Evolutionary conservation across 257 asterid genomes (phyloP).

Genomic region (Solanum ossicruentum): DNA sequence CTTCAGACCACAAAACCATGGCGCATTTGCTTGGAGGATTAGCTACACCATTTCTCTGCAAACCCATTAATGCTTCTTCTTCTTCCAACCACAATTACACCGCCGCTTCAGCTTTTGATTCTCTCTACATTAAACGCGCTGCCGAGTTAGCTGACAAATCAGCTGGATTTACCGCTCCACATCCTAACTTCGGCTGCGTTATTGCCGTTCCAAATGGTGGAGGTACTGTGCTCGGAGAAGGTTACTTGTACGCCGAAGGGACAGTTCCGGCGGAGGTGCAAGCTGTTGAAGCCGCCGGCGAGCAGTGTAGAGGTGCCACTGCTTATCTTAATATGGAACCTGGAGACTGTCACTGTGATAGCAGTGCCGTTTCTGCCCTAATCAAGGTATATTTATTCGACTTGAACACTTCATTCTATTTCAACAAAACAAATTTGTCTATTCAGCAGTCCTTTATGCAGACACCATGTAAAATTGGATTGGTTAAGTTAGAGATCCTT

Average conservation of each 20-base stretch:
- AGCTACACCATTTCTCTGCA: background rate
- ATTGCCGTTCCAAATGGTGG: conserved; percentile 23
- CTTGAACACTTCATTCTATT: background rate
- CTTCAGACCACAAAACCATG: background rate
- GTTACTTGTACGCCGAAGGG: conserved; percentile 80
- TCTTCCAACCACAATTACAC: background rate
- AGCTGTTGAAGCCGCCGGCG: conserved; percentile 77
- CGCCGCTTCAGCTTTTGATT: conserved; percentile 22
- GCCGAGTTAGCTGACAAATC: conserved; percentile 83
- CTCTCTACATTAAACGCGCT: conserved; percentile 62
- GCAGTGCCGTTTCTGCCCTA: conserved; percentile 52
- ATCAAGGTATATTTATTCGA: conserved; percentile 35
- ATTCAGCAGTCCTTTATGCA: background rate
- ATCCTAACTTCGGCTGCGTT: conserved; percentile 90
- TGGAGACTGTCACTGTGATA: conserved; percentile 56
- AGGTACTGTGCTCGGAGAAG: conserved; percentile 64
- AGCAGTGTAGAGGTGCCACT: conserved; percentile 59
- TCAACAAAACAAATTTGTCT: background rate
- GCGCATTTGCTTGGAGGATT: background rate
- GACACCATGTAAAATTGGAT: background rate
- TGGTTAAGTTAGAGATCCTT: background rate
- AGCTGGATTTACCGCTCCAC: conserved; percentile 88
- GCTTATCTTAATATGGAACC: conserved; percentile 98
- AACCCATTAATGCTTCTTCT: background rate
- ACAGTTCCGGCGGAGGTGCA: conserved; percentile 70